Evolutionary conservation across 345 rosid species (phyloP).

Genomic region (Acer saccharum): DNA sequence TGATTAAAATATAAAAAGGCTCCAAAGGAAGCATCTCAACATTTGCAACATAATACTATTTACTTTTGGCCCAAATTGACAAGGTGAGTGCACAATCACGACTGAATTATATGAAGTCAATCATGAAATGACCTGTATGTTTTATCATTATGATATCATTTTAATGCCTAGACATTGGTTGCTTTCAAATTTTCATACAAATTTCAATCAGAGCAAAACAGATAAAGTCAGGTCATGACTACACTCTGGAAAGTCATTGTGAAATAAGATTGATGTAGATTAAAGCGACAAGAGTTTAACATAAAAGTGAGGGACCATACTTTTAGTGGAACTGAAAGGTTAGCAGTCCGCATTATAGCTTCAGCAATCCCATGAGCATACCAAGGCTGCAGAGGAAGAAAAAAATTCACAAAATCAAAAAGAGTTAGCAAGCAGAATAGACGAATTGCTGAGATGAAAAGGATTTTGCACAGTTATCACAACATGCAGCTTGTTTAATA

Average conservation of each 20-base stretch:
- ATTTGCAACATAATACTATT: neutral
- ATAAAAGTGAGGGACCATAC: slow-evolving; percentile 37
- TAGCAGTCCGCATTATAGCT: slow-evolving; percentile 89
- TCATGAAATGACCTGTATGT: neutral
- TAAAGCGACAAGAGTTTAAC: slow-evolving; percentile 11
- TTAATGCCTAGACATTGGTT: neutral
- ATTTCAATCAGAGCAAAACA: slow-evolving; percentile 1
- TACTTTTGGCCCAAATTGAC: neutral
- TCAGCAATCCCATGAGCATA: slow-evolving; percentile 98
- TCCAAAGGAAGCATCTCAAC: neutral
- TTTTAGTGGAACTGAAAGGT: slow-evolving; percentile 84
- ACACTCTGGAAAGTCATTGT: neutral
- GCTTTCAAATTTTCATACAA: neutral
- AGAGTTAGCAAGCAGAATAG: slow-evolving; percentile 6
- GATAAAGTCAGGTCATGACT: neutral
- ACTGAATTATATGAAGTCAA: neutral
- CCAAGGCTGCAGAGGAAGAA: slow-evolving; percentile 72
- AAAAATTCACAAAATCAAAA: slow-evolving; percentile 16
- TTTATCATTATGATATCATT: neutral
- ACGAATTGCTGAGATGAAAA: slow-evolving; percentile 8
- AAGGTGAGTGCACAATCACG: neutral
- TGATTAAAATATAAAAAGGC: neutral
- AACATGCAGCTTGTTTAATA: slow-evolving; percentile 15
- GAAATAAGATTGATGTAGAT: neutral
- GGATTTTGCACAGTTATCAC: neutral